Evolutionary conservation across 495 filamentous ascomycete genomes (phyloP).

Genomic region (Penicillium simplicissimum): DNA sequence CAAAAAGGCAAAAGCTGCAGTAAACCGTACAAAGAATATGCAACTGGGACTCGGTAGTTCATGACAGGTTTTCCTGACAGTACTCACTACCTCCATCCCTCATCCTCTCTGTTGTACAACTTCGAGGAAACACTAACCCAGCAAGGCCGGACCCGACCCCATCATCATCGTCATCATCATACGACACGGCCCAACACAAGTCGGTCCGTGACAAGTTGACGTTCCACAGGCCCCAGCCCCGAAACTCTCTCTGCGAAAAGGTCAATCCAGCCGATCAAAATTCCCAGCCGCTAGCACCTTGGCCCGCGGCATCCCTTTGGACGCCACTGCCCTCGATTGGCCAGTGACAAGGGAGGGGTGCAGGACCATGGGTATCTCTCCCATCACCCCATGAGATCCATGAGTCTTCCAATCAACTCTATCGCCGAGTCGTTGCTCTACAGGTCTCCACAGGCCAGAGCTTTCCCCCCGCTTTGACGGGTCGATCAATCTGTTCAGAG

Average conservation of each 20-base stretch:
- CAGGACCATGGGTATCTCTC: neutral
- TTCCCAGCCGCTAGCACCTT: slow-evolving; percentile 21
- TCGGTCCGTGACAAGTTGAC: slow-evolving; percentile 1
- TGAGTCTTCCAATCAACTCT: slow-evolving; percentile 1
- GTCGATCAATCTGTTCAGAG: slow-evolving; percentile 19
- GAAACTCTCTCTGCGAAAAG: slow-evolving; percentile 1
- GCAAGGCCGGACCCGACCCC: neutral
- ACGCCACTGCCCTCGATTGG: slow-evolving; percentile 18
- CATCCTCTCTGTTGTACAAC: neutral
- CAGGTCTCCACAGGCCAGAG: slow-evolving; percentile 7
- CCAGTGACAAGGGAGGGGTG: slow-evolving; percentile 9
- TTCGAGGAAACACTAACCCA: neutral
- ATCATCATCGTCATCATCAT: too few species aligned
- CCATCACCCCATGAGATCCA: neutral
- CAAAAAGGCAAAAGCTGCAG: too few species aligned
- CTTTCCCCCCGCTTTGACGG: slow-evolving; percentile 27
- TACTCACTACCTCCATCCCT: neutral
- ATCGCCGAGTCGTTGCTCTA: slow-evolving; percentile 2
- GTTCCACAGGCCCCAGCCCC: neutral
- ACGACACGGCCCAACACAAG: neutral
- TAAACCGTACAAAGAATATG: too few species aligned
- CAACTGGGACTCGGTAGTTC: too few species aligned
- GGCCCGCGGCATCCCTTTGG: slow-evolving; percentile 22
- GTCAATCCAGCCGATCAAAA: slow-evolving; percentile 29
- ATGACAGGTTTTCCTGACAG: neutral